Evolutionary conservation across 768 basidiomycete genomes (phyloP).

Genomic region (Mycena latifolia): DNA sequence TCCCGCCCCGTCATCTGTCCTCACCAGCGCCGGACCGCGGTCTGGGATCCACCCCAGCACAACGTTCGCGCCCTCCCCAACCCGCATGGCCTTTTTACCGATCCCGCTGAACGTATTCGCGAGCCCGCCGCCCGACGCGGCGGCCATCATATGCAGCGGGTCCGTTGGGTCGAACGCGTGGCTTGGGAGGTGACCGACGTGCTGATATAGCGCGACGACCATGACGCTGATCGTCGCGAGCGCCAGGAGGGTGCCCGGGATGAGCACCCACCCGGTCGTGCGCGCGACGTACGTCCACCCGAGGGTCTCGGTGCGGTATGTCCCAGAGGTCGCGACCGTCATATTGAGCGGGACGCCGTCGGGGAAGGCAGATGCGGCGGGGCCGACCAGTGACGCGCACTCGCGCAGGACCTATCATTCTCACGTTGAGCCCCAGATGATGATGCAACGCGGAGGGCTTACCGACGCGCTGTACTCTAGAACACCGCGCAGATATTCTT

Average conservation of each 20-base stretch:
- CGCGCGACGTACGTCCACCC: slow-evolving; percentile 11
- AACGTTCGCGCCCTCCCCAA: not conserved
- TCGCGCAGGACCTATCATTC: not conserved
- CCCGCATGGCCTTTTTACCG: not conserved
- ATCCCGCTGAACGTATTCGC: slow-evolving; percentile 1
- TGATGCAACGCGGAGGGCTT: too few relatives aligned
- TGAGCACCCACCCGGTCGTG: not conserved
- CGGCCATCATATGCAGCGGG: not conserved
- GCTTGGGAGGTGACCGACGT: not conserved
- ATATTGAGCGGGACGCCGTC: slow-evolving; percentile 6
- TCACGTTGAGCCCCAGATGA: too few relatives aligned
- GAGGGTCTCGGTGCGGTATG: slow-evolving; percentile 9
- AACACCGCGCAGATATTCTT: slow-evolving; percentile 3
- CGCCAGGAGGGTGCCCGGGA: slow-evolving; percentile 11
- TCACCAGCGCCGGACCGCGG: too few relatives aligned
- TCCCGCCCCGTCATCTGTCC: too few relatives aligned
- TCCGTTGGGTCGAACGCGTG: slow-evolving; percentile 9
- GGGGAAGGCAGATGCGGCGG: not conserved
- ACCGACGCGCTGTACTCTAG: slow-evolving; percentile 10
- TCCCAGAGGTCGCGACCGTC: not conserved
- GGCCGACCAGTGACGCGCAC: slow-evolving; percentile 7
- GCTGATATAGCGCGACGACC: slow-evolving; percentile 1
- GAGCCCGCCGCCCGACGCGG: slow-evolving; percentile 5
- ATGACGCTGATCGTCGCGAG: not conserved
- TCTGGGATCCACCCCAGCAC: not conserved